Conservation (phyloP, 305 asterid species). For the Fraxinus dipetala region DNA sequence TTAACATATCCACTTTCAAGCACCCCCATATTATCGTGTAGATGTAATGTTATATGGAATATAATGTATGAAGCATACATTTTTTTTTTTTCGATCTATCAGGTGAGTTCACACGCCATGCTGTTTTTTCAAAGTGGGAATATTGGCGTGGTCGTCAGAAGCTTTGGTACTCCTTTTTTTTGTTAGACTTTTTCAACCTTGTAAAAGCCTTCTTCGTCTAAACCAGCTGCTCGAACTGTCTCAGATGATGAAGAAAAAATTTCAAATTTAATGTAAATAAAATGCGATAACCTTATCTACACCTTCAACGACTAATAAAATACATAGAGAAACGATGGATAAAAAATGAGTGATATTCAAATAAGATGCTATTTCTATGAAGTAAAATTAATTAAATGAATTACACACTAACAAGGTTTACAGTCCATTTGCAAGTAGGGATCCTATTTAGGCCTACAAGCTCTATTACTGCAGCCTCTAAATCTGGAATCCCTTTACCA, state of each 20-base stretch:
- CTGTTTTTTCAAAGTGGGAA: slow-evolving; percentile 56
- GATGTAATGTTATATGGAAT: not conserved
- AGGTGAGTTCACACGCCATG: slow-evolving; percentile 84
- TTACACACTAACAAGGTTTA: too few relatives aligned
- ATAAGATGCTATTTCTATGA: too few relatives aligned
- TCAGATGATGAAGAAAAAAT: too few relatives aligned
- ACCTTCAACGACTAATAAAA: not conserved
- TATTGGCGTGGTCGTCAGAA: too few relatives aligned
- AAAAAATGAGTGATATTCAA: too few relatives aligned
- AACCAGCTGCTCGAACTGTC: not conserved
- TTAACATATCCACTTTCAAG: not conserved
- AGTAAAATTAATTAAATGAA: too few relatives aligned
- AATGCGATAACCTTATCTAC: too few relatives aligned
- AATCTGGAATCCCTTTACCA: slow-evolving; percentile 75
- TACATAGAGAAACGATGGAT: too few relatives aligned
- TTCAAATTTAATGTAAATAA: not conserved
- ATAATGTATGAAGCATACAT: too few relatives aligned
- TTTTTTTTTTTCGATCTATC: slow-evolving; percentile 19
- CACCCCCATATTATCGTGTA: not conserved
- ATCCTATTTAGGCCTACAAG: slow-evolving; percentile 64
- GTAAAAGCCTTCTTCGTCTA: not conserved
- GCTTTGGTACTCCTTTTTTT: too few relatives aligned
- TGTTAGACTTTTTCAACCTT: slow-evolving; percentile 36
- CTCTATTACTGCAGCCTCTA: slow-evolving; percentile 67
- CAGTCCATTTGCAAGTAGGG: slow-evolving; percentile 14